Base-by-base conservation (phyloP, 345 rosid species). In the Lumnitzera racemosa region DNA sequence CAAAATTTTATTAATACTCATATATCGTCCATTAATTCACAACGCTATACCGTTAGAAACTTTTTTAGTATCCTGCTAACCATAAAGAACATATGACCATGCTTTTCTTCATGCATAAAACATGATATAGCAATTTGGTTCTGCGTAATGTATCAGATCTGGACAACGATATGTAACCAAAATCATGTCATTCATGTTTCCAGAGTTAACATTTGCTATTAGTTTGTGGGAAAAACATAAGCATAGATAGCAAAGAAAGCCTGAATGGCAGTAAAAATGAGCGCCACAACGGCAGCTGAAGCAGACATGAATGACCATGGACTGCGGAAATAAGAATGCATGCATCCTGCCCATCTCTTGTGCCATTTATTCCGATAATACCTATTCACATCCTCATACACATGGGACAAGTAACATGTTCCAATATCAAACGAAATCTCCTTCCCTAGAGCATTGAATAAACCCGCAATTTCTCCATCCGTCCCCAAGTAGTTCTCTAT, bases 401-500 rank as follows among this genome's bases (percentile, higher is more conserved):
- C 53, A 9, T 62, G 49, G 0, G 72, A 56, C 46, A 82, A 46
- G 17, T 75, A 81, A 55, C 76, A 74, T 27, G 9, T 59, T 12
- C 63, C 47, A 11, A 78, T 51, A 12, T 85, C 79, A 0, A 78
- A 59, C 0, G 72, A 59, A 10, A 78, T 63, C 0, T 78, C 81
- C 67, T 79, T 75, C 0, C 84, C 76, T 3, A 77, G 51, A 20
- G 68, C 51, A 53, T 67, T 75, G 55, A 77, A 73, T 66, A 85
- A 79, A 23, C 55, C 16, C 9, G 65, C 58, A 10, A 79, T 69
- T 63, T 72, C 80, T 12, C 62, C 72, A 7, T 76, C 80, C 0
- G 73, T 70, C 46, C 91, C 85, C 11, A 70, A 64, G 24, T 73
- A 81, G 64, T 83, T 74, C 54, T 77, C 79, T 0, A 83, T 43